Base-by-base conservation (phyloP, 768 basidiomycete species). In the Kwoniella botswanensis region DNA sequence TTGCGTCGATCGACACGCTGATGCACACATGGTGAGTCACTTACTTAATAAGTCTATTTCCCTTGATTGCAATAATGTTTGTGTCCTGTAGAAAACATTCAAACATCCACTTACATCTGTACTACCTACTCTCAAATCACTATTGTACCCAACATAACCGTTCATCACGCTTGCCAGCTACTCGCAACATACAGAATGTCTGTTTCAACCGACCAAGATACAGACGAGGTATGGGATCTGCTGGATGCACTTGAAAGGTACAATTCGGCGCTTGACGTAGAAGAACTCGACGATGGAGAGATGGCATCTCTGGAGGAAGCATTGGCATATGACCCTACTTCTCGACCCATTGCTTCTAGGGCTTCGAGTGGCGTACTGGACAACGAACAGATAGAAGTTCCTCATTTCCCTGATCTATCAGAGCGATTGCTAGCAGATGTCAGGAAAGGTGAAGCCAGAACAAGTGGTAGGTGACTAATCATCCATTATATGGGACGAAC, bases 391-490 rank as follows among this genome's bases (percentile, higher is more conserved):
- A 21, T 50, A 13, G 66, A 67, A 29, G 57, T 67, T 11, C 66
- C 66, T 15, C 66, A 67, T 29, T 56, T 67, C 66, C 66, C 66
- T 15, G 43, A 57, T 12, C 52, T 67, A 41, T 58, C 66, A 29
- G 57, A 52, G n/a, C 22, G 26, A 9, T 29, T 52, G 55, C n/a
- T 52, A 10, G 24, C 7, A 17, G 44, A 58, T 42, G 66, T 22
- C 44, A 43, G 7, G 21, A 26, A 21, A 9, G 21, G 29, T 17
- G 41, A 59, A 21, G 24, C 55, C 4, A 56, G 72, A 42, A 74
- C 72, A 7, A 74, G 72, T 64, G 72, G 71, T 73, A 29, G 46
- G 71, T 66, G 4, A n/a, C 35, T 22, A 41, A 18, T 9, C 42
- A 7, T 35, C 7, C 35, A 35, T 35, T 35, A 35, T 35, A 35